Conservation (phyloP, 164 flowering plant genomes). For the Annona cherimola region DNA sequence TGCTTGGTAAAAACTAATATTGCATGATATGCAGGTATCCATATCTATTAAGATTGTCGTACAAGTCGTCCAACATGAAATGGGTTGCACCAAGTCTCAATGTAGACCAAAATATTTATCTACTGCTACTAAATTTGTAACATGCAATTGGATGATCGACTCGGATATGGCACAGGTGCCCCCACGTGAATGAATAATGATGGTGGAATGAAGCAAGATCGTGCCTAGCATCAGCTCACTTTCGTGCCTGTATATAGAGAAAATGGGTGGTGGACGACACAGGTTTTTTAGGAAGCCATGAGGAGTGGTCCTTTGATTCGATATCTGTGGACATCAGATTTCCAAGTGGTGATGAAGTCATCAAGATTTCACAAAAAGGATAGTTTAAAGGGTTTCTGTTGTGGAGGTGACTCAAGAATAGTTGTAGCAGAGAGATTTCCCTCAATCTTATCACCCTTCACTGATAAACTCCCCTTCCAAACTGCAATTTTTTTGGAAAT, state of each 20-base stretch:
- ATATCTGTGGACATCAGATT: background rate
- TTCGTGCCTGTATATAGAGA: background rate
- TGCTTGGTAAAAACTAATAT: too few relatives aligned
- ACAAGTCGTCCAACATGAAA: too few relatives aligned
- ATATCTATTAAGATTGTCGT: too few relatives aligned
- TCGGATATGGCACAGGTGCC: background rate
- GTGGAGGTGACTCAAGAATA: constrained; percentile 4
- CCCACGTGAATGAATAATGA: too few relatives aligned
- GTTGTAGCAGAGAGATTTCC: background rate
- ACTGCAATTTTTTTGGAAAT: too few relatives aligned
- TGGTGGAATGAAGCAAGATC: background rate
- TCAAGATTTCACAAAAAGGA: constrained; percentile 1
- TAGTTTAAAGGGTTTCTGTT: constrained; percentile 1
- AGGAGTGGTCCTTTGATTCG: background rate
- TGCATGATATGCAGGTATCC: too few relatives aligned
- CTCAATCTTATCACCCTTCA: constrained; percentile 3
- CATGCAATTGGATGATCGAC: background rate
- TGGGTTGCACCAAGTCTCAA: too few relatives aligned
- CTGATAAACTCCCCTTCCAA: background rate
- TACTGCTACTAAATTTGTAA: too few relatives aligned
- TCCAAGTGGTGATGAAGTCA: constrained; percentile 1
- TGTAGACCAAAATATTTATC: too few relatives aligned
- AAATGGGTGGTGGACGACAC: background rate
- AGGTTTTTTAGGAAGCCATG: background rate
- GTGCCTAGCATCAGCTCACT: background rate